A percentile compares a stretch with the other conserved stretches of the same genome.
Evolutionary conservation across 1,284 basidiomycete genomes (phyloP).

Genomic region (Trichosporon coremiiforme): DNA sequence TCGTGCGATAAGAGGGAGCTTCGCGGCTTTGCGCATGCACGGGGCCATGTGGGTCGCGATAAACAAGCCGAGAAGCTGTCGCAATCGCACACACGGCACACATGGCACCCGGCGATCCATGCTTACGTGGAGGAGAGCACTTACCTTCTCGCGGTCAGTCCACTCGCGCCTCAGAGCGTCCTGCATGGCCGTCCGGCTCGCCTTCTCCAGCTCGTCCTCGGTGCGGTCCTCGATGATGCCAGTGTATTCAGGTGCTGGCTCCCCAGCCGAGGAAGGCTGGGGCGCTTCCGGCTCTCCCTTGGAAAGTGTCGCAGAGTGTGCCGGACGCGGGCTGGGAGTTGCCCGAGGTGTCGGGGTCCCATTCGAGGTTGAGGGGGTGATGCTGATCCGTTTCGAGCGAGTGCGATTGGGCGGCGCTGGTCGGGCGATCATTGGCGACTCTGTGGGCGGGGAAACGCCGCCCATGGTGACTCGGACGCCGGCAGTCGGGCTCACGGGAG

Average conservation of each 20-base stretch:
- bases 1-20: neutral
- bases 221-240: conserved; percentile 38
- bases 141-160: conserved; percentile 43
- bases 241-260: conserved; percentile 11
- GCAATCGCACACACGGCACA: neutral
- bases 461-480: conserved; percentile 20
- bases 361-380: neutral
- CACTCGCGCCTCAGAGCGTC: conserved; percentile 43
- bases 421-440: conserved; percentile 19
- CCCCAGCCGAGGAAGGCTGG: neutral
- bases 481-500: conserved; percentile 6
- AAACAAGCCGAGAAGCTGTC: neutral
- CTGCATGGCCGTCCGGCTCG: conserved; percentile 40
- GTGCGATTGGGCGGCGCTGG: conserved; percentile 25
- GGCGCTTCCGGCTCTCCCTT: neutral
- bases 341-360: neutral
- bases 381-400: conserved; percentile 27
- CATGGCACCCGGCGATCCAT: neutral
- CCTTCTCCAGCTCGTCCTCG: conserved; percentile 41
- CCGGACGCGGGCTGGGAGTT: neutral
- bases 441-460: conserved; percentile 23
- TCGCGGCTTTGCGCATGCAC: conserved; percentile 3
- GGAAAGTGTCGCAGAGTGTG: neutral
- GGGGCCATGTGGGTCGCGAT: conserved; percentile 4
- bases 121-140: conserved; percentile 23